These are phyloP conservation scores for Beauveria australis DNA, from an alignment of 2,329 filamentous ascomycete genomes.

Conservation along the genomic window DNA sequence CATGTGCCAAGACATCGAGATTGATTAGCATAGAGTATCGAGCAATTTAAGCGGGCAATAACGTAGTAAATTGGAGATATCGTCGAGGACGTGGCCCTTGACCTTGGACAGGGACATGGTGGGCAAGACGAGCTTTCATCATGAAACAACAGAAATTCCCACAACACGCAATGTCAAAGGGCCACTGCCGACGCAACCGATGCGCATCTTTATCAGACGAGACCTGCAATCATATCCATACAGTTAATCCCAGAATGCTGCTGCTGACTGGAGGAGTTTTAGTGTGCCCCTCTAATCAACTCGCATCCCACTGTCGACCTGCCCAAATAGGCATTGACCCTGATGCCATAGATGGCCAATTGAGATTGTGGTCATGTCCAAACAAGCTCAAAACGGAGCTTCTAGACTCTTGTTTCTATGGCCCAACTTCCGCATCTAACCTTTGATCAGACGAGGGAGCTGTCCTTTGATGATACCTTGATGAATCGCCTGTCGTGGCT, in stretches of 20 bases:
- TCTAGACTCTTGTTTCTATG: not conserved
- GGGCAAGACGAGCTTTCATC: too few relatives aligned
- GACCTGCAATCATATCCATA: not conserved
- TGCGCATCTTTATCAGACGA: not conserved
- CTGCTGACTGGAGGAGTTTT: conserved; percentile 4
- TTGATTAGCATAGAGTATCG: too few relatives aligned
- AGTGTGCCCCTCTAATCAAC: not conserved
- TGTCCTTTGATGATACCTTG: not conserved
- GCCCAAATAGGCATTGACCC: conserved; percentile 1
- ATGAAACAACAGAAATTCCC: not conserved
- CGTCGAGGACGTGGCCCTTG: too few relatives aligned
- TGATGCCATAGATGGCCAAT: not conserved
- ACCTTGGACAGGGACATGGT: too few relatives aligned
- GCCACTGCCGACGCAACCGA: not conserved
- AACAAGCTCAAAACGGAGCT: not conserved
- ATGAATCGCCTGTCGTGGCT: not conserved
- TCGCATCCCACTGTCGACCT: conserved; percentile 37
- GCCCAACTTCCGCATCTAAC: not conserved
- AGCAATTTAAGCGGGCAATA: too few relatives aligned
- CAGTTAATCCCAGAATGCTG: not conserved
- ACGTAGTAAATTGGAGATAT: too few relatives aligned
- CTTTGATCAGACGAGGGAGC: not conserved
- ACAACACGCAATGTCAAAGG: not conserved
- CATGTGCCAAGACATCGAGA: too few relatives aligned
- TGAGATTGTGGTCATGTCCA: not conserved